Conservation (phyloP, 495 filamentous ascomycete genomes). For the Tuber calosporum region DNA sequence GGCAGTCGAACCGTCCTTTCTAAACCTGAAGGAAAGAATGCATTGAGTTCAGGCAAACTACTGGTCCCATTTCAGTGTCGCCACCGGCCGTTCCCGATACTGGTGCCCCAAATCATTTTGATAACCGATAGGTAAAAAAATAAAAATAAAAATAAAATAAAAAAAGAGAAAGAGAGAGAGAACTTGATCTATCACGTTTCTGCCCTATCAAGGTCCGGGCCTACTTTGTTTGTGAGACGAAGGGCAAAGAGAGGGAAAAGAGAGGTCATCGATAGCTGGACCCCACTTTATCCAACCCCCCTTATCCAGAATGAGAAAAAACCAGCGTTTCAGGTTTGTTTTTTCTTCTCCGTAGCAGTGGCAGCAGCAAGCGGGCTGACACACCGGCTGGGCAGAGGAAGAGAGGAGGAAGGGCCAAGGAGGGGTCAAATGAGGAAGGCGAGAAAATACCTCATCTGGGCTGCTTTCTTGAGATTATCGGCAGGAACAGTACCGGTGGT, state of each 20-base stretch:
- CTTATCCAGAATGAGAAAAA: constrained; percentile 14
- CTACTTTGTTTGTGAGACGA: constrained; percentile 20
- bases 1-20: background rate
- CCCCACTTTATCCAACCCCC: constrained; percentile 24
- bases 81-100: background rate
- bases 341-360: background rate
- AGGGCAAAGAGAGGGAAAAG: constrained; percentile 3
- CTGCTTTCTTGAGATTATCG: background rate
- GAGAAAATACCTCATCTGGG: constrained; percentile 32
- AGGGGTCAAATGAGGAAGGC: constrained; percentile 23
- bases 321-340: constrained; percentile 30
- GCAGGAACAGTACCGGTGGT: background rate
- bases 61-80: background rate
- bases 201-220: constrained; percentile 33
- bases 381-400: background rate
- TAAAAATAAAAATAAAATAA: too few species aligned
- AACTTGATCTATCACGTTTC: background rate
- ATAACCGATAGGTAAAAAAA: background rate
- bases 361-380: constrained; percentile 27
- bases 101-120: background rate
- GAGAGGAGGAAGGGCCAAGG: background rate
- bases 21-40: background rate
- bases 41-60: background rate
- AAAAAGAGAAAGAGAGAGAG: too few species aligned
- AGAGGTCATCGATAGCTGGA: constrained; percentile 21